phyloP scores from a whole-genome alignment of 2,329 filamentous ascomycete species.

The Remersonia thermophila region DNA sequence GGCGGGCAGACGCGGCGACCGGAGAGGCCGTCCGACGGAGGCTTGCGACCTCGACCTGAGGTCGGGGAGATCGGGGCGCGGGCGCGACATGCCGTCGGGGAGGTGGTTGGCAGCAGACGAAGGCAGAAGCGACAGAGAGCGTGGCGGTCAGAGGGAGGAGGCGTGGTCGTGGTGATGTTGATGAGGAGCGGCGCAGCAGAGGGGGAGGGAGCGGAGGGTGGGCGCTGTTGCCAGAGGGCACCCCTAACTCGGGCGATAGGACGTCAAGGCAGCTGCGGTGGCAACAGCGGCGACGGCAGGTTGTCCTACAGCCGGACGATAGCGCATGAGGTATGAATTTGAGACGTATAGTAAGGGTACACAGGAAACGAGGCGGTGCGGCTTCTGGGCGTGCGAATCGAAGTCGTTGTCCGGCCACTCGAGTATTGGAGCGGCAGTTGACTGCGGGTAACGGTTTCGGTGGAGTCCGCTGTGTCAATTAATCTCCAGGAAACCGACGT shows the following conservation, averaged over 20 bases:
- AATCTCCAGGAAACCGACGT: no score
- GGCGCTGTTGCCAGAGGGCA: neutral
- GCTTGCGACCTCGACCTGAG: constrained; percentile 44
- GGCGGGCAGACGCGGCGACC: constrained; percentile 64
- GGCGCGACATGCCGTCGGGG: constrained; percentile 32
- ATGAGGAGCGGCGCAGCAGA: neutral
- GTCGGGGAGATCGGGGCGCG: constrained; percentile 47
- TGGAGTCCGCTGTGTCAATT: no score
- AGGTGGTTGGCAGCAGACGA: neutral
- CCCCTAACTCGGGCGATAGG: constrained; percentile 3
- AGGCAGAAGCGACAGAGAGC: neutral
- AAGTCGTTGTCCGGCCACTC: no score
- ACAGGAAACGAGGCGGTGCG: constrained; percentile 5
- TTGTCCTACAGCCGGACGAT: neutral
- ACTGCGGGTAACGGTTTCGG: no score
- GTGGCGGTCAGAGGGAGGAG: no score
- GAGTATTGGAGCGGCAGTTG: no score
- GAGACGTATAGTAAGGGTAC: constrained; percentile 15
- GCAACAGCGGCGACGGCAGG: constrained; percentile 3
- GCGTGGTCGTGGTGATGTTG: no score
- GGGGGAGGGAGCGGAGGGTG: no score
- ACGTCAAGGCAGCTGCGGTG: constrained; percentile 4
- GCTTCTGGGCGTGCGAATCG: neutral
- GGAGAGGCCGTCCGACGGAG: constrained; percentile 43
- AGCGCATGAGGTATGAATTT: constrained; percentile 19